Evolutionary conservation across 2,329 filamentous ascomycete genomes (phyloP).

Genomic region (Aspergillus sp.): DNA sequence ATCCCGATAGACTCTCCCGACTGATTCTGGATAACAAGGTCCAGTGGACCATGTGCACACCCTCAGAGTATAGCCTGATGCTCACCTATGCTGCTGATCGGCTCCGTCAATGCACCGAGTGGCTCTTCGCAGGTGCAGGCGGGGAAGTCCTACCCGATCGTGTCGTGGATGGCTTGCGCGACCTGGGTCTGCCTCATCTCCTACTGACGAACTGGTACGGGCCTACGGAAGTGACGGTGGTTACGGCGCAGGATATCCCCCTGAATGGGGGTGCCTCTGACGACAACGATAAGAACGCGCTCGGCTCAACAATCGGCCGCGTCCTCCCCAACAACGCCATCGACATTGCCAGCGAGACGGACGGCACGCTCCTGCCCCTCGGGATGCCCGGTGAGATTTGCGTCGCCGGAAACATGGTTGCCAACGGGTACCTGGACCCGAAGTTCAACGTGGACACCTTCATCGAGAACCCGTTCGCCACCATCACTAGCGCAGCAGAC

Average conservation of each 20-base stretch:
- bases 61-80: neutral
- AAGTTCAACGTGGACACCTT: too few species aligned
- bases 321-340: too few species aligned
- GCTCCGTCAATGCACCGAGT: neutral
- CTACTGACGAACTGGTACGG: constrained; percentile 34
- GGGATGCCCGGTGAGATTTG: too few species aligned
- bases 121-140: constrained; percentile 26
- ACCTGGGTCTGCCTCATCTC: constrained; percentile 17
- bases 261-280: too few species aligned
- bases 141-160: constrained; percentile 23
- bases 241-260: constrained; percentile 20
- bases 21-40: neutral
- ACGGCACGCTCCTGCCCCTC: too few species aligned
- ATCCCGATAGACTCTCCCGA: neutral
- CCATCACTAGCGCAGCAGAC: too few species aligned
- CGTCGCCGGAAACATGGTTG: too few species aligned
- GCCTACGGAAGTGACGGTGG: constrained; percentile 33
- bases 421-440: too few species aligned
- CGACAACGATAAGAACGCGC: too few species aligned
- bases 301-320: too few species aligned
- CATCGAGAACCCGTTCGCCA: too few species aligned
- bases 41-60: constrained; percentile 6
- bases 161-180: constrained; percentile 21
- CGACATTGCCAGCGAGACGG: too few species aligned
- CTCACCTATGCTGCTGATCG: neutral